These are phyloP conservation scores for Phytophthora sp. DNA, from an alignment of 352 stramenopile genomes.

Conservation along the genomic window DNA sequence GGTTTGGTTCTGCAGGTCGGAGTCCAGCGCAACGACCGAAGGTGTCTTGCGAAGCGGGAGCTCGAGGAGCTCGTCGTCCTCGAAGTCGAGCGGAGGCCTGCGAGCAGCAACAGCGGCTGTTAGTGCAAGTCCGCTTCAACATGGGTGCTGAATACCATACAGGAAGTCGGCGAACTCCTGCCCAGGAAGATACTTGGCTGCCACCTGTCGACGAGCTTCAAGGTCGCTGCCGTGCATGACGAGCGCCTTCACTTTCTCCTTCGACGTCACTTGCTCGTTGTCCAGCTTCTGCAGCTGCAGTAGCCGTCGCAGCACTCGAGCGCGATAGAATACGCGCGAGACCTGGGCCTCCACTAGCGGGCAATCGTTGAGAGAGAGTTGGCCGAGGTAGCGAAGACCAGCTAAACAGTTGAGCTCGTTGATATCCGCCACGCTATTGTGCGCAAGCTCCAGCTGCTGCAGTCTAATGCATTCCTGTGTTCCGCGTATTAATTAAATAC, in stretches of 20 bases:
- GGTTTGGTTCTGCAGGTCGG: neutral
- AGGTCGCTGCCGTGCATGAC: constrained; percentile 79
- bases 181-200: constrained; percentile 53
- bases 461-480: constrained; percentile 59
- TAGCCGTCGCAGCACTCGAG: constrained; percentile 63
- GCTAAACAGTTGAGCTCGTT: constrained; percentile 71
- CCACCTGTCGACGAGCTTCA: constrained; percentile 55
- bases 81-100: constrained; percentile 62
- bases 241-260: constrained; percentile 79
- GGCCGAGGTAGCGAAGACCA: constrained; percentile 45
- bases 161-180: constrained; percentile 73
- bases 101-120: neutral
- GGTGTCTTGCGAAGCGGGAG: constrained; percentile 16
- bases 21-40: neutral
- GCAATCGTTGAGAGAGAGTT: constrained; percentile 50
- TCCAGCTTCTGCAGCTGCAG: constrained; percentile 65
- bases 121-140: constrained; percentile 3
- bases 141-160: constrained; percentile 38
- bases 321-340: constrained; percentile 59
- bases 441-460: constrained; percentile 57
- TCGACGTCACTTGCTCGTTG: constrained; percentile 54
- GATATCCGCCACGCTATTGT: constrained; percentile 57
- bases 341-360: constrained; percentile 45
- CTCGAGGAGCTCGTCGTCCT: constrained; percentile 48
- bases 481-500: neutral